Conservation (phyloP, 148 eudicot genomes). For the Amaranthus palmeri region DNA sequence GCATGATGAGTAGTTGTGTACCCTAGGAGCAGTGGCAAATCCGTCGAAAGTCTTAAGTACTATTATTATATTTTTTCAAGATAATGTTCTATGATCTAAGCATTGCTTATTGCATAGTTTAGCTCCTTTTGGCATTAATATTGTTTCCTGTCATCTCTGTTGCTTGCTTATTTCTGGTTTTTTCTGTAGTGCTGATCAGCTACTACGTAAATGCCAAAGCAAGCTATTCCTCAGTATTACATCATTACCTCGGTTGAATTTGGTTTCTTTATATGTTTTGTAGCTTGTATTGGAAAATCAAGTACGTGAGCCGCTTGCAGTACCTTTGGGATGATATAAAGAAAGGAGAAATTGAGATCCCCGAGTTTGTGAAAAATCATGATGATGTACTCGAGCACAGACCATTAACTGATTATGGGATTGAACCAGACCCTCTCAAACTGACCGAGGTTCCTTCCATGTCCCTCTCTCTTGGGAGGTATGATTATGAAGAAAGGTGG, state of each 20-base stretch:
- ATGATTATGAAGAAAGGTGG: slow-evolving; percentile 65
- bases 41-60: neutral
- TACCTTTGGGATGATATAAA: slow-evolving; percentile 92
- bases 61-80: neutral
- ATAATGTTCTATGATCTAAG: too few relatives aligned
- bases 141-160: neutral
- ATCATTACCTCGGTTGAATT: neutral
- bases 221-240: neutral
- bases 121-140: neutral
- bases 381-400: slow-evolving; percentile 83
- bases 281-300: slow-evolving; percentile 92
- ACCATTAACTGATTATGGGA: slow-evolving; percentile 93
- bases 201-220: neutral
- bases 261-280: slow-evolving; percentile 7
- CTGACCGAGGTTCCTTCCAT: slow-evolving; percentile 57
- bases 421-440: slow-evolving; percentile 83
- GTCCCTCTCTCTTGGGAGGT: slow-evolving; percentile 47
- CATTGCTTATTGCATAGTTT: neutral
- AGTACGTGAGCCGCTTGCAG: slow-evolving; percentile 86
- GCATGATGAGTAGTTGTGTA: neutral
- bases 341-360: slow-evolving; percentile 78
- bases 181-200: neutral
- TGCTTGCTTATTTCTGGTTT: neutral
- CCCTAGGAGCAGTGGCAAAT: neutral
- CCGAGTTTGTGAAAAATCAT: slow-evolving; percentile 77